Evolutionary conservation across 441 rosid species (phyloP), one percentile per base, ranked within the genome.

Genomic region (Arabidopsis lyrata): DNA sequence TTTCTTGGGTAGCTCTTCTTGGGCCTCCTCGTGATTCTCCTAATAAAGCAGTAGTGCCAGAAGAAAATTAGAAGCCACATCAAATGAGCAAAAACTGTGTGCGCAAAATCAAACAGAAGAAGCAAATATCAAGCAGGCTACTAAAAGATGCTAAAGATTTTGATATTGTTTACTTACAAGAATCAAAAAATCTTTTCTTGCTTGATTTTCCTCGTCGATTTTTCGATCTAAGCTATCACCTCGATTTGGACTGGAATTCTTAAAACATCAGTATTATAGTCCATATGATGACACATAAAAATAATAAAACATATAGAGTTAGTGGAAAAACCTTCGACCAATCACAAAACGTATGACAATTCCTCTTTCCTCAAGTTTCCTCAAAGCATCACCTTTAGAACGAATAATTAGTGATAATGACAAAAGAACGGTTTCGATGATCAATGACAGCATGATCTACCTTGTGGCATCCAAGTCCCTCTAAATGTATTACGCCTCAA

Each of bases 1-100:
- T 86, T 95, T 95, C 81, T 89, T 90, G 13, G 98, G 87, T 78
- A 87, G 49, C 84, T 95, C 99, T 83, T 95, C 97, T 77, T 84
- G 83, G 35, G 93, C 97, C 79, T 95, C 99, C 86, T 95, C 99
- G 63, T 90, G 99, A 81, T 84, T 90, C 45, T 95, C 99, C 98
- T 95, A 83, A 81, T 63, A 66, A 49, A 36, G 32, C 34, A 58
- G 38, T 31, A 34, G 8, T 16, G 29, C 27, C 27, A 34, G 24
- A 56, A 56, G 8, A 56, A 0, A 15, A 58, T 2, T 27, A 29
- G 39, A 44, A 53, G 29, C 2, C 55, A 72, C 44, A 68, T 18
- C 24, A 66, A 66, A 14, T 16, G 14, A 50, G 22, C 31, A 6
- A 47, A 47, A 15, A 47, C 68, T 2, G 38, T 35, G 2, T 1